phyloP scores from a whole-genome alignment of 257 asterid genomes.

The Solanum medicagineum region DNA sequence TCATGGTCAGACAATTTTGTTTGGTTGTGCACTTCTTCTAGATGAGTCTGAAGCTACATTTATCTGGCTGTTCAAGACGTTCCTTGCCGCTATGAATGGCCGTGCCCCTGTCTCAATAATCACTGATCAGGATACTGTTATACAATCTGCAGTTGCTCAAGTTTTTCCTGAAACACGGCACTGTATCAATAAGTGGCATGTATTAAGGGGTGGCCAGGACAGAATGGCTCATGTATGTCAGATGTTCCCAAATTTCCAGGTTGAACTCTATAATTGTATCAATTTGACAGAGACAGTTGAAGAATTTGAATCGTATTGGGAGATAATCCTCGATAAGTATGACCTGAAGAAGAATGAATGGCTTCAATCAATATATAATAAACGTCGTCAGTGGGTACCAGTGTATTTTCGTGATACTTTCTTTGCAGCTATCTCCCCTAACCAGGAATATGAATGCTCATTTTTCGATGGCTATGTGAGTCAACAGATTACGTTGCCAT shows the following conservation, averaged over 20 bases:
- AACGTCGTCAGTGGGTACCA: constrained; percentile 84
- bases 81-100: constrained; percentile 69
- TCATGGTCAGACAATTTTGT: constrained; percentile 79
- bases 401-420: constrained; percentile 76
- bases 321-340: constrained; percentile 54
- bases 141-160: constrained; percentile 50
- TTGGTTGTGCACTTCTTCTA: constrained; percentile 73
- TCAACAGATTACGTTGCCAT: constrained; percentile 74
- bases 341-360: constrained; percentile 66
- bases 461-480: constrained; percentile 80
- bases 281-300: constrained; percentile 67
- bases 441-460: constrained; percentile 45
- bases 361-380: constrained; percentile 66
- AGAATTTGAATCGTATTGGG: constrained; percentile 81
- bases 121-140: constrained; percentile 55
- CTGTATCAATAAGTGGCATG: constrained; percentile 68
- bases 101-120: constrained; percentile 56
- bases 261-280: constrained; percentile 73
- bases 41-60: constrained; percentile 86
- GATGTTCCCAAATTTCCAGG: constrained; percentile 62
- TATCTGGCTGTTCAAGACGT: constrained; percentile 78
- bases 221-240: constrained; percentile 56
- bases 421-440: constrained; percentile 47
- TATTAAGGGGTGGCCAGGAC: constrained; percentile 73
- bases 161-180: constrained; percentile 66